Percentiles rank a stretch among this genome's conserved stretches.
Evolutionary conservation across 1,139 yeast genomes (phyloP).

Genomic region (Debaryomycetaceae sp.): DNA sequence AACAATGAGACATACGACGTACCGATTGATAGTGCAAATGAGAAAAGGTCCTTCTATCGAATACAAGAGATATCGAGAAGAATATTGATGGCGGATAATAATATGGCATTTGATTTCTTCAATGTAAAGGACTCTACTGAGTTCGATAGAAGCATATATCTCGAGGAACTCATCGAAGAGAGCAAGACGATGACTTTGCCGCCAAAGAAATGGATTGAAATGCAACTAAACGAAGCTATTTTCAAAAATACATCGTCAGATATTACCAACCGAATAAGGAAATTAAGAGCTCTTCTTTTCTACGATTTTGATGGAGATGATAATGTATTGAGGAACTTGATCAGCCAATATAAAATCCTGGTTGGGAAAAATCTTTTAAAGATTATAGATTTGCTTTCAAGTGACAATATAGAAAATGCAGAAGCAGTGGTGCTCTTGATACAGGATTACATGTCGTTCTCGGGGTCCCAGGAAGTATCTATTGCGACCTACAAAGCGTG

Average conservation of each 20-base stretch:
- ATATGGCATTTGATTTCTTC: background rate
- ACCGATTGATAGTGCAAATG: background rate
- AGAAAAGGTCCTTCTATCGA: background rate
- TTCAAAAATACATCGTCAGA: background rate
- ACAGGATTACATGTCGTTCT: constrained; percentile 6
- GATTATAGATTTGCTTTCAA: background rate
- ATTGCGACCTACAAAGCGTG: constrained; percentile 3
- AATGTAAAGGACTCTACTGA: background rate
- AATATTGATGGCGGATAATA: background rate
- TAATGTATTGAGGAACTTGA: constrained; percentile 1
- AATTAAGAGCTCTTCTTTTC: constrained; percentile 5
- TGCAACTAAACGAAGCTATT: background rate
- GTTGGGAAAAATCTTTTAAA: background rate
- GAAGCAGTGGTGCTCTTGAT: constrained; percentile 1
- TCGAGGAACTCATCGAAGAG: background rate
- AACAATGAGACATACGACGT: no score
- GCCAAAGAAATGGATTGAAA: background rate
- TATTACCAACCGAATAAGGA: background rate
- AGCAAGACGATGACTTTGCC: background rate
- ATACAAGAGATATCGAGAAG: background rate
- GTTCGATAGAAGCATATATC: background rate
- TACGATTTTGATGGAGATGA: constrained; percentile 5
- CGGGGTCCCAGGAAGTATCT: constrained; percentile 4
- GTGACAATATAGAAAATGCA: background rate
- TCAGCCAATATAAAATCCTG: constrained; percentile 2